Evolutionary conservation across 1,284 basidiomycete species (phyloP), one percentile per base, ranked within the genome.

Genomic region (Leucoagaricus sp.): DNA sequence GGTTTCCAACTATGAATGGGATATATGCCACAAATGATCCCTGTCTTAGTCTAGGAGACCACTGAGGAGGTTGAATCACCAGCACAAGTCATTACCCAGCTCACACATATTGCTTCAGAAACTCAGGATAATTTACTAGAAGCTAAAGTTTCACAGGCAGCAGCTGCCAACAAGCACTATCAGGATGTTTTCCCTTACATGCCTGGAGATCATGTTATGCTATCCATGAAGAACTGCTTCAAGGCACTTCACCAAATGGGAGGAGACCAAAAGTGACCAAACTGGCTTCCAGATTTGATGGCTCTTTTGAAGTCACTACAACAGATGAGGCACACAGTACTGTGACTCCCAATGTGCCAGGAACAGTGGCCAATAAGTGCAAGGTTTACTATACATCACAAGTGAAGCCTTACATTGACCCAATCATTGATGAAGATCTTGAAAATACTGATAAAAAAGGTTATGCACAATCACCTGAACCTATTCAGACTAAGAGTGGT

Each of bases 281-380:
- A 42, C 70, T 75, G 48, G 69, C 75, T 63, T 66, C 69, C 0
- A 50, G 63, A 0, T 70, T 60, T 40, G 72, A 76, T 34, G 69
- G 74, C 0, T 73, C 71, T 0, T 76, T 72, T 42, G 49, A 31
- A 0, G 51, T 77, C 0, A 36, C 63, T 0, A 8, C 3, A 8
- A n/a, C n/a, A 4, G 26, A 48, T 26, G 12, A 17, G 12, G 2
- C 5, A 5, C 26, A 48, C 15, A 48, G 46, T 9, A 48, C 46
- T 8, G 46, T 48, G 4, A 48, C 26, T 4, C 19, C 33, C 4
- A 29, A 48, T 17, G 13, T 48, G 2, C 46, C 46, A 10, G 46
- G 46, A 10, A 12, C 25, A 9, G 4, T 19, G 2, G n/a, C n/a
- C n/a, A 51, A 51, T 28, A 41, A 41, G 8, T 41, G 49, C 25